Percentiles rank a stretch among this genome's conserved stretches.
Evolutionary conservation across 2,329 filamentous ascomycete genomes (phyloP).

Genomic region (Ampelomyces quisqualis): DNA sequence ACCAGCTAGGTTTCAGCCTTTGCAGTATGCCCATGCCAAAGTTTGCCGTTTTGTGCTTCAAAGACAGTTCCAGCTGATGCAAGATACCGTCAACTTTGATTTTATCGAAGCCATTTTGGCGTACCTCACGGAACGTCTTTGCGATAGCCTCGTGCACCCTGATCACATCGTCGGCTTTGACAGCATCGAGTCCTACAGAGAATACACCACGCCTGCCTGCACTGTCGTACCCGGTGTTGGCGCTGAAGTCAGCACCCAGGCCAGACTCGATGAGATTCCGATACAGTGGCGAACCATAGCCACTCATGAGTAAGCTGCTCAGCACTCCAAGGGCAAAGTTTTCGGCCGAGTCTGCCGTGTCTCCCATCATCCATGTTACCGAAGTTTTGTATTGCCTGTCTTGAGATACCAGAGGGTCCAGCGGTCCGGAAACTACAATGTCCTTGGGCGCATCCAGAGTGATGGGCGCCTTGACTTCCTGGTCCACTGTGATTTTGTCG

Average conservation of each 20-base stretch:
- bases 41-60: slow-evolving; percentile 95
- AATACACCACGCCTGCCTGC: slow-evolving; percentile 78
- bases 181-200: slow-evolving; percentile 87
- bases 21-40: slow-evolving; percentile 93
- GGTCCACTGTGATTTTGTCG: slow-evolving; percentile 67
- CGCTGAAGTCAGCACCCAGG: slow-evolving; percentile 88
- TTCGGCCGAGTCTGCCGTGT: slow-evolving; percentile 79
- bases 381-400: slow-evolving; percentile 94
- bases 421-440: slow-evolving; percentile 74
- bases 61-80: slow-evolving; percentile 86
- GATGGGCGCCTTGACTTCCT: slow-evolving; percentile 74
- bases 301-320: slow-evolving; percentile 82
- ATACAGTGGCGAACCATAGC: slow-evolving; percentile 93
- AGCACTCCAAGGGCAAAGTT: slow-evolving; percentile 83
- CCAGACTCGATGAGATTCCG: slow-evolving; percentile 84
- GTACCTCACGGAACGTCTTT: slow-evolving; percentile 68
- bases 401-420: slow-evolving; percentile 81
- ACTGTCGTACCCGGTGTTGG: slow-evolving; percentile 88
- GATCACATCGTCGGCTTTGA: slow-evolving; percentile 74
- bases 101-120: slow-evolving; percentile 77
- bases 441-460: slow-evolving; percentile 67
- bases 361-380: slow-evolving; percentile 85
- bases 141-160: slow-evolving; percentile 74
- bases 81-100: slow-evolving; percentile 91
- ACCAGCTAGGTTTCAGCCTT: slow-evolving; percentile 87